Conservation (phyloP, 768 basidiomycete genomes). For the Suillus subluteus region DNA sequence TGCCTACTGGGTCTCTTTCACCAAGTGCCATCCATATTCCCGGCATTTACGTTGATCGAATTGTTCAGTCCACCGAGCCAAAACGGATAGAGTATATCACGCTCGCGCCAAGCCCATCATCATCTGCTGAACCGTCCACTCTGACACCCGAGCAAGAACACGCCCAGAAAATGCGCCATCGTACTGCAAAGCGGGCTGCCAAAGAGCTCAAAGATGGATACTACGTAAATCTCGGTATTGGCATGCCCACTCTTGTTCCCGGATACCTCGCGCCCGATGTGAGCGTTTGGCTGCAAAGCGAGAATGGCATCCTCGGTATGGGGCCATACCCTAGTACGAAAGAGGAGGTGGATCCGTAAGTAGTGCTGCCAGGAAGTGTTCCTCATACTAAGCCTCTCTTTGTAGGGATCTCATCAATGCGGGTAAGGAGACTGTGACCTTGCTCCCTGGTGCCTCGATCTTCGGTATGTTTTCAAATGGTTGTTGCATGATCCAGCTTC, state of each 20-base stretch:
- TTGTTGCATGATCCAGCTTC: neutral
- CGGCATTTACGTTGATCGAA: conserved; percentile 87
- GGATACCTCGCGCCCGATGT: conserved; percentile 75
- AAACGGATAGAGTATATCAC: conserved; percentile 81
- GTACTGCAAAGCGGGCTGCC: conserved; percentile 85
- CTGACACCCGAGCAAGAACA: conserved; percentile 53
- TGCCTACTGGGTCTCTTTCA: conserved; percentile 79
- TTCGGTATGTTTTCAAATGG: conserved; percentile 62
- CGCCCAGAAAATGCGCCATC: conserved; percentile 60
- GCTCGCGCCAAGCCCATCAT: conserved; percentile 54
- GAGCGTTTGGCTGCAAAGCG: conserved; percentile 88
- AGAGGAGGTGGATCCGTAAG: conserved; percentile 80
- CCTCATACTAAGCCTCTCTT: conserved; percentile 11
- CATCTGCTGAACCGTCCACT: conserved; percentile 26
- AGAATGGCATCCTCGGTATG: conserved; percentile 90
- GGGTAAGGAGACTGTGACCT: conserved; percentile 92
- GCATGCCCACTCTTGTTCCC: conserved; percentile 89
- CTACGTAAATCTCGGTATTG: conserved; percentile 89
- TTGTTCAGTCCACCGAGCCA: conserved; percentile 75
- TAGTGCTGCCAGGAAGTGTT: conserved; percentile 17
- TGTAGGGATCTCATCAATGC: conserved; percentile 89
- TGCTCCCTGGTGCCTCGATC: conserved; percentile 88
- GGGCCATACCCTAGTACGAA: conserved; percentile 81
- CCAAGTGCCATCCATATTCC: conserved; percentile 83
- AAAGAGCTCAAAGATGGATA: conserved; percentile 88